Percentiles rank a stretch among this genome's conserved stretches.
These are phyloP conservation scores for Croton laevigatus DNA, from an alignment of 441 rosid species.

Conservation along the genomic window DNA sequence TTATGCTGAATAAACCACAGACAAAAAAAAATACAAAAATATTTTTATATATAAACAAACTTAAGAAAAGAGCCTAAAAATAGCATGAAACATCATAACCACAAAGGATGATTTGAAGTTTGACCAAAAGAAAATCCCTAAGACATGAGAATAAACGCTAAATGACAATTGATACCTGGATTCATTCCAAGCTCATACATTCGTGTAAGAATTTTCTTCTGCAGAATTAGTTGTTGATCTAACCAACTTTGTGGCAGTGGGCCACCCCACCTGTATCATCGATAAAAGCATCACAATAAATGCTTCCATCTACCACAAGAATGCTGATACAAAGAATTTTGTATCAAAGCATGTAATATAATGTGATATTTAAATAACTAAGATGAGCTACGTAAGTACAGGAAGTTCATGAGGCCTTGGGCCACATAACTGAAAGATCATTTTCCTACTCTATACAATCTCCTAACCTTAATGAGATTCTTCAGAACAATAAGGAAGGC, in stretches of 20 bases:
- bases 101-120: neutral
- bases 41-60: neutral
- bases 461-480: neutral
- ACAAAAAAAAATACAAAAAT: neutral
- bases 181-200: conserved; percentile 80
- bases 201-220: conserved; percentile 60
- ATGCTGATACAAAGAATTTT: conserved; percentile 6
- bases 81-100: neutral
- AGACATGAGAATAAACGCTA: conserved; percentile 3
- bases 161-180: conserved; percentile 43
- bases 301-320: conserved; percentile 12
- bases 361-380: neutral
- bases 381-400: neutral
- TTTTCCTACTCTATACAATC: neutral
- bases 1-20: neutral
- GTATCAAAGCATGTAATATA: conserved; percentile 7
- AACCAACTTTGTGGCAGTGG: conserved; percentile 72
- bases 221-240: conserved; percentile 52
- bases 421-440: neutral
- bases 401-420: neutral
- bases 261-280: conserved; percentile 65
- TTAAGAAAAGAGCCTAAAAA: neutral
- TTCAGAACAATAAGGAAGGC: conserved; percentile 6
- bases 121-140: neutral
- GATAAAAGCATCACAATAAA: conserved; percentile 2